Conservation (phyloP, 345 rosid species). For the Bruguiera gymnorhiza region DNA sequence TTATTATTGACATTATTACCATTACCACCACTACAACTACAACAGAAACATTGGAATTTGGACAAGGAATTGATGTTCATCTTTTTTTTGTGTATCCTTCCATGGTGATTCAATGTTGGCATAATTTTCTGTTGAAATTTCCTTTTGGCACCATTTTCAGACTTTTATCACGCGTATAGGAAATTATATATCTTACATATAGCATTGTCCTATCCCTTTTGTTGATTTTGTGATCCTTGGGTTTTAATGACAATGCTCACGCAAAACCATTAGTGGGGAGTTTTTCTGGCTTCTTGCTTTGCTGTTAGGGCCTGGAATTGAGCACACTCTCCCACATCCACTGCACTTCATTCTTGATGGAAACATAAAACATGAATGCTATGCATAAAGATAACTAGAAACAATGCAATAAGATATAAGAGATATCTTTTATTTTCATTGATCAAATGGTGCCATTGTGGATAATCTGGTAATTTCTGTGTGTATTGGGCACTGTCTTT, state of each 20-base stretch:
- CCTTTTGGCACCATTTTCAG: background rate
- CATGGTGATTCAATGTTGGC: background rate
- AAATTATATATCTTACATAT: background rate
- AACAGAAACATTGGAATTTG: too few relatives aligned
- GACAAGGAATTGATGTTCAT: too few relatives aligned
- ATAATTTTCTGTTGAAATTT: background rate
- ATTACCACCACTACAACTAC: too few relatives aligned
- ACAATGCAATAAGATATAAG: background rate
- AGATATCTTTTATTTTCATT: background rate
- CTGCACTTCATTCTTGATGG: background rate
- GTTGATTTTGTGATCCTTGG: background rate
- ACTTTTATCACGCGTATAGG: background rate
- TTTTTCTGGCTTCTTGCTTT: conserved; percentile 8
- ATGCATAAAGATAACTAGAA: too few relatives aligned
- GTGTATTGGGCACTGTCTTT: background rate
- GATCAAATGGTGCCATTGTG: background rate
- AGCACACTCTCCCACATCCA: background rate
- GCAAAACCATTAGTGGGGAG: background rate
- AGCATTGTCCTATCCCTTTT: background rate
- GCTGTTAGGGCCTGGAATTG: background rate
- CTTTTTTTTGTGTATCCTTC: too few relatives aligned
- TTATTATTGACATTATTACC: too few relatives aligned
- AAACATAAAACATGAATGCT: background rate
- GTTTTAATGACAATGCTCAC: background rate
- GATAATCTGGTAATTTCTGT: background rate